phyloP scores from a whole-genome alignment of 2,329 filamentous ascomycete species.

The Alternaria gansuensis region DNA sequence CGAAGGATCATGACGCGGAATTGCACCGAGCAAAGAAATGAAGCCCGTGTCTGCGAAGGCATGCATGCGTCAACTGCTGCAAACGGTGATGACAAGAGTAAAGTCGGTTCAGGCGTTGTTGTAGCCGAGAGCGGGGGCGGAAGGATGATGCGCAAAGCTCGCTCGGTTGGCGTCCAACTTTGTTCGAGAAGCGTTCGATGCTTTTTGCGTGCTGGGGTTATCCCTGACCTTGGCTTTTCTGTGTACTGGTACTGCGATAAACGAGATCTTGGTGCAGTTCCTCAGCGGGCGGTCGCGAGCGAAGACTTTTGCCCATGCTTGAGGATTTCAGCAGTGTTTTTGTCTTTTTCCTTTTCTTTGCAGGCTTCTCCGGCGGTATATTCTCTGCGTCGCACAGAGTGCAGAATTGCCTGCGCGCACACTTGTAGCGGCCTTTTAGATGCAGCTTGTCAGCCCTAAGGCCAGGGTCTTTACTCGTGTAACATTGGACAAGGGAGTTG shows the following conservation, averaged over 20 bases:
- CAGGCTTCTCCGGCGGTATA: background rate
- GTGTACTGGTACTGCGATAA: slow-evolving; percentile 16
- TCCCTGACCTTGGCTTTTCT: slow-evolving; percentile 32
- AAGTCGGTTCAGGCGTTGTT: slow-evolving; percentile 5
- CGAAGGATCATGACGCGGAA: background rate
- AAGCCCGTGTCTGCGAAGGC: background rate
- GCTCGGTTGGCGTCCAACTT: slow-evolving; percentile 37
- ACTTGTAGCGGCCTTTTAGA: slow-evolving; percentile 8
- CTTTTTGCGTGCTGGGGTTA: slow-evolving; percentile 29
- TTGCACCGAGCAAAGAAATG: background rate
- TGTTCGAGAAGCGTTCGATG: slow-evolving; percentile 36
- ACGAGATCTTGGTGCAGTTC: slow-evolving; percentile 19
- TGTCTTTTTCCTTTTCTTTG: too few relatives aligned
- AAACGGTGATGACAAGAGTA: slow-evolving; percentile 1
- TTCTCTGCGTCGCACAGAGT: slow-evolving; percentile 22
- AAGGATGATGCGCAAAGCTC: slow-evolving; percentile 27
- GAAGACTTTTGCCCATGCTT: background rate
- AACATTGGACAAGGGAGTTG: slow-evolving; percentile 19
- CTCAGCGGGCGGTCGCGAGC: slow-evolving; percentile 4
- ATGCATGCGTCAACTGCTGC: background rate
- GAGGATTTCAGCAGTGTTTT: background rate
- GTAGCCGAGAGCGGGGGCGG: slow-evolving; percentile 28
- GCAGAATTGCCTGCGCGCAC: slow-evolving; percentile 22
- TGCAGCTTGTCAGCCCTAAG: slow-evolving; percentile 26
- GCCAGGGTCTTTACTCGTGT: slow-evolving; percentile 31